These are phyloP conservation scores for Noccaea bulbosa DNA, from an alignment of 345 rosid species.

Conservation along the genomic window DNA sequence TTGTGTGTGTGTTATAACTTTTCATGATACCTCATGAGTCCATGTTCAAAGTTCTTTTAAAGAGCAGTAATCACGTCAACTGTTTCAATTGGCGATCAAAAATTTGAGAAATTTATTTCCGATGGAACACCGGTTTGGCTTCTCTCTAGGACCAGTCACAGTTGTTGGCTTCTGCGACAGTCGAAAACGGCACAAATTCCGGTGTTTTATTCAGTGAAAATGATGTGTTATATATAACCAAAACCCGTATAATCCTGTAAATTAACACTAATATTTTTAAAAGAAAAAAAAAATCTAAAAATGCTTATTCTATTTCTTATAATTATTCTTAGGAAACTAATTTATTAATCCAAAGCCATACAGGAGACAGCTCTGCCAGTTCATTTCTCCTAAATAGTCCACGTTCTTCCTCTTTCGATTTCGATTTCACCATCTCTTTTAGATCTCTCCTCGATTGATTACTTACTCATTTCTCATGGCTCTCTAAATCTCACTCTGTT, in stretches of 20 bases:
- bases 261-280: neutral
- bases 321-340: neutral
- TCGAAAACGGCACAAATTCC: too few species aligned
- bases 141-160: too few species aligned
- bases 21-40: conserved; percentile 30
- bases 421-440: conserved; percentile 27
- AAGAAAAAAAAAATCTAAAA: neutral
- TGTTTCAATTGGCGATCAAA: conserved; percentile 30
- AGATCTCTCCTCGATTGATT: conserved; percentile 35
- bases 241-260: too few species aligned
- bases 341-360: neutral
- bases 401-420: conserved; percentile 32
- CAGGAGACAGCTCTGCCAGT: conserved; percentile 42
- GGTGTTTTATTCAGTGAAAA: too few species aligned
- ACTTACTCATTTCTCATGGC: conserved; percentile 14
- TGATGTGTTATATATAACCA: too few species aligned
- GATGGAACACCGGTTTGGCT: too few species aligned
- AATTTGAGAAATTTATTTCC: too few species aligned
- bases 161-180: too few species aligned
- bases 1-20: too few species aligned
- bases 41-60: conserved; percentile 71
- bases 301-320: neutral
- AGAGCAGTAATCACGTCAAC: conserved; percentile 85
- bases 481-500: conserved; percentile 23
- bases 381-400: conserved; percentile 38